Base-by-base conservation (phyloP, 306 rosid species). In the Trifolium repens region DNA sequence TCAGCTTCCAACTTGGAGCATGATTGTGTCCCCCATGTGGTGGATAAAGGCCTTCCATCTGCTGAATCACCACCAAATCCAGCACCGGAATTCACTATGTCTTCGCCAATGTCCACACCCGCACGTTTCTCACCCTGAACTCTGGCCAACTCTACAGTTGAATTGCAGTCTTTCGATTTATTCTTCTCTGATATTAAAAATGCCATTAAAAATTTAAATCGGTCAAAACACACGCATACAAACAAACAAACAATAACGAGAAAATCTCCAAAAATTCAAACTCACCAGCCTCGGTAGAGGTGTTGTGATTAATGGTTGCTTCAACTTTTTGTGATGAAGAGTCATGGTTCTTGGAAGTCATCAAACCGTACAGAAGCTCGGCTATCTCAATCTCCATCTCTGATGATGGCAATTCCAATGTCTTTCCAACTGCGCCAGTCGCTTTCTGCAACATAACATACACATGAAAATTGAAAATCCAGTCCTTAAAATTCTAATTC, bases 301-400 rank as follows among this genome's bases (percentile, higher is more conserved):
- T 16, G 7, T 42, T 46, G 16, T 60, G 82, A 62, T 27, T 8
- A n/a, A 17, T 74, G 44, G 72, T 77, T 19, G 73, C n/a, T 50
- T 84, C 89, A 60, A 40, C 52, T 32, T 76, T 84, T 19, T 73
- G 69, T 0, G 79, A 68, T 2, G 84, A 69, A 42, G 79, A 57
- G 19, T 78, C 83, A 9, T 67, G 80, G 39, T 76, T 77, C 42
- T 58, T 88, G 5, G 88, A 79, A 67, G 81, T 86, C 84, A 1
- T 84, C 46, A 91, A 77, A 26, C 85, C 93, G 8, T n/a, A 88
- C 6, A 91, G 79, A 83, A 91, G 84, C 89, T 89, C 97, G 12
- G 97, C 97, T 70, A 91, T 86, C 84, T 91, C 96, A 82, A 84
- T 86, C 87, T 89, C 93, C 35, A 86, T 80, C 12, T 88, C 89